A percentile compares a stretch with the other conserved stretches of the same genome.
phyloP scores from a whole-genome alignment of 257 asterid species.

The Solanum sejunctum region DNA sequence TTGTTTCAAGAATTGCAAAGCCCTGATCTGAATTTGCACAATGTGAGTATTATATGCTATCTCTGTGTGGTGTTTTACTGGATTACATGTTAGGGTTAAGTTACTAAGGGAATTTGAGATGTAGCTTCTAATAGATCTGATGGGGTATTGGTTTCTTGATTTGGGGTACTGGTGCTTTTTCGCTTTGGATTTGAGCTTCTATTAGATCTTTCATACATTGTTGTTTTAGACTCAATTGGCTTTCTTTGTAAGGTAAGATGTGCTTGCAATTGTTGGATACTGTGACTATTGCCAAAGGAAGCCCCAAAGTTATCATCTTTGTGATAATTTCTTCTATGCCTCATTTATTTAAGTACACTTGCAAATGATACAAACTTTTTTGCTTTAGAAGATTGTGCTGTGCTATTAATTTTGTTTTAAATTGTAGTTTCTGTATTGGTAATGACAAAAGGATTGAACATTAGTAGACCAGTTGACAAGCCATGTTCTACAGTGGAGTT shows the following conservation, averaged over 20 bases:
- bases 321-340: background rate
- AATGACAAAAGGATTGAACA: background rate
- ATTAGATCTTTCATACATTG: background rate
- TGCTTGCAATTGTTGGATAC: background rate
- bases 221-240: background rate
- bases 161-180: background rate
- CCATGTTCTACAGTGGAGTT: background rate
- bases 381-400: background rate
- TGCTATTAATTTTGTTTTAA: background rate
- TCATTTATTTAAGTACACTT: background rate
- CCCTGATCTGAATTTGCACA: background rate
- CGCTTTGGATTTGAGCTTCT: background rate
- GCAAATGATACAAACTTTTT: background rate
- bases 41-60: background rate
- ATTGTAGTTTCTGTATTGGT: background rate
- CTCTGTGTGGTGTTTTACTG: background rate
- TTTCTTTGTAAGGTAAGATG: background rate
- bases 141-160: background rate
- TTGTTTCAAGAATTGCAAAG: slow-evolving; percentile 1
- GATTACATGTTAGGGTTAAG: background rate
- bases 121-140: background rate
- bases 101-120: background rate
- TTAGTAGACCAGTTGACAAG: background rate
- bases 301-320: background rate
- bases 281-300: background rate